Base-by-base conservation (phyloP, 306 rosid species). In the Senna siamea region DNA sequence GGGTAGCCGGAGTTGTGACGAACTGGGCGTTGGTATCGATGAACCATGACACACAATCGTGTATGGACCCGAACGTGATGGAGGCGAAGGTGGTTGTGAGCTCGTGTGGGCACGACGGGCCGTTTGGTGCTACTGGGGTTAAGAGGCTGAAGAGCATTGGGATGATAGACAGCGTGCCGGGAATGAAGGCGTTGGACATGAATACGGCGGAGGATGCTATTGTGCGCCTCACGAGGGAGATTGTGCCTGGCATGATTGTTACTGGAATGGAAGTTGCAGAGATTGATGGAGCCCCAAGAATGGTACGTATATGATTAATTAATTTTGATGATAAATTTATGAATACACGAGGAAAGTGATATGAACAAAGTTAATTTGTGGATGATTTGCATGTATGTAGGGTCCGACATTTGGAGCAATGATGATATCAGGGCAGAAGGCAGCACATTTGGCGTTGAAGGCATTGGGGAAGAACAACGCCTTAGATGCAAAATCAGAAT, bases 221-320 rank as follows among this genome's bases (percentile, higher is more conserved):
- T 79, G 97, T 92, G n/a, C 22, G 76, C 22, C 85, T 89, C 2
- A 94, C 97, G 0, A 77, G 99, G 51, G 99, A 94, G 78, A 46
- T 92, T 40, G 99, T 94, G 4, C 97, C 99, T 11, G 97, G 97
- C 0, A 94, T 94, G 99, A 90, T 94, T 19, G 96, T 94, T 18
- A 94, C 97, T 2, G 96, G 99, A 44, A 94, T 94, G 99, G 99
- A 94, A 58, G 97, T 94, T 66, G 99, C 96, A 0, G 99, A 94
- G 85, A 88, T 94, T 53, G 99, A 94, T 67, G 96, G 99, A 14
- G 75, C 97, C 13, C 97, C 99, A 22, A 92, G 97, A 85, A 92
- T 94, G 99, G 99, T 94, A 89, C n/a, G n/a, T n/a, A 32, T 32
- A 32, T 32, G 5, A 32, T 32, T 32, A 32, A 5, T 2, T 32